phyloP scores from a whole-genome alignment of 2,329 filamentous ascomycete species.

The Plectosphaerella sp. region DNA sequence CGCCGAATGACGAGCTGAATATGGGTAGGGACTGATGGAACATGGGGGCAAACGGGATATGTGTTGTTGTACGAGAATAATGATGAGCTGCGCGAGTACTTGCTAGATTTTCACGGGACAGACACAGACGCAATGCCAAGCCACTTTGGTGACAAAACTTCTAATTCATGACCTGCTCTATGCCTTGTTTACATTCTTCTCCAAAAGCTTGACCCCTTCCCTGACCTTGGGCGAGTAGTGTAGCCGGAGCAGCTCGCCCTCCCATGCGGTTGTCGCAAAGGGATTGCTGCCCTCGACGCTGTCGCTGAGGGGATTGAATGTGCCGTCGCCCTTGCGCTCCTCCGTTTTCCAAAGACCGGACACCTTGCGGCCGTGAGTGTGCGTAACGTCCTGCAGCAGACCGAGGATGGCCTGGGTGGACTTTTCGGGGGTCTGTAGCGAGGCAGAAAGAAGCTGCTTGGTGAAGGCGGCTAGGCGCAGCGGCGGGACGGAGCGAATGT shows the following conservation, averaged over 20 bases:
- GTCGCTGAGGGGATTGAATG: constrained; percentile 68
- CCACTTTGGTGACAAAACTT: too few relatives aligned
- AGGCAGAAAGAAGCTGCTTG: constrained; percentile 80
- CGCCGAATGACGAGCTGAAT: too few relatives aligned
- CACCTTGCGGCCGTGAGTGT: constrained; percentile 78
- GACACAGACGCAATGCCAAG: too few relatives aligned
- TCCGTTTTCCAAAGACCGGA: constrained; percentile 90
- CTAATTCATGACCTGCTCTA: background rate
- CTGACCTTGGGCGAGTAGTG: constrained; percentile 87
- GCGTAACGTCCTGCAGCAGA: constrained; percentile 72
- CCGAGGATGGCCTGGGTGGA: constrained; percentile 76
- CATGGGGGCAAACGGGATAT: too few relatives aligned
- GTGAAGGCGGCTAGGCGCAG: constrained; percentile 85
- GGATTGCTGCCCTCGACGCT: constrained; percentile 86
- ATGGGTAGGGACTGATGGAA: too few relatives aligned
- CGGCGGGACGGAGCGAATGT: constrained; percentile 72
- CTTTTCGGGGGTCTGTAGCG: constrained; percentile 87
- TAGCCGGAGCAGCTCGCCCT: constrained; percentile 77
- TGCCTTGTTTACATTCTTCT: constrained; percentile 51
- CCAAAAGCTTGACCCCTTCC: constrained; percentile 65
- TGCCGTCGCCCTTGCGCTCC: constrained; percentile 85
- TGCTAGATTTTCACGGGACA: too few relatives aligned
- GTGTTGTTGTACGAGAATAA: too few relatives aligned
- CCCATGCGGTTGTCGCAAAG: constrained; percentile 87
- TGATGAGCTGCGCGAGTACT: too few relatives aligned